Evolutionary conservation across 345 rosid species (phyloP), one percentile per base, ranked within the genome.

Genomic region (Citrus trifoliata): DNA sequence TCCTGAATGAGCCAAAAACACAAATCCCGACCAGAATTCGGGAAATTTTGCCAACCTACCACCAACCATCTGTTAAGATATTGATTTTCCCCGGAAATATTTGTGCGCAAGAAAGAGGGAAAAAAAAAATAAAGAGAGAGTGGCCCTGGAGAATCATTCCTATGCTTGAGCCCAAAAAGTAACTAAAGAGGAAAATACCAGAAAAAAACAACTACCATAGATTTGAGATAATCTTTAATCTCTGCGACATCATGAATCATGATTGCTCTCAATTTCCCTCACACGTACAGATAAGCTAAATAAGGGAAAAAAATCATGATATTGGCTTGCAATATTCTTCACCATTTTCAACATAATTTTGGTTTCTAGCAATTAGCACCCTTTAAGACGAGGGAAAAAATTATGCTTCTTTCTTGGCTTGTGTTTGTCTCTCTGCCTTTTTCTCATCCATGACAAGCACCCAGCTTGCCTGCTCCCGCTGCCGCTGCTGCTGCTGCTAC

Each of bases 361-460:
- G 3, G 10, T 12, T 14, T 76, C 46, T 6, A 46, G 6, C 69
- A 53, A 53, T 77, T 60, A 82, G 76, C 86, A 80, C 6, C 76
- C 83, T 79, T 76, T 68, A n/a, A 80, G 86, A 70, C 51, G 84
- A 67, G 83, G 82, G 70, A 86, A 83, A 88, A 88, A 89, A 32
- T 76, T 24, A 66, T 79, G 87, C 32, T 79, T 84, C 65, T 81
- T 86, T 80, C 76, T 83, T 37, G 91, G 80, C 80, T 79, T 87
- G 73, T 80, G 88, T 56, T 84, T 87, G 73, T 83, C 72, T 76
- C 85, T 87, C 6, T 87, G 87, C 80, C 86, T 88, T 81, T 83
- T 86, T 77, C 86, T 90, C 83, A 89, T 82, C 95, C 95, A 89
- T 66, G 95, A 85, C 75, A 92, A 87, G 81, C 97, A 92, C 38